A percentile compares a stretch with the other conserved stretches of the same genome.
Evolutionary conservation across 164 flowering plant genomes (phyloP).

Genomic region (Tetrastigma voinierianum): DNA sequence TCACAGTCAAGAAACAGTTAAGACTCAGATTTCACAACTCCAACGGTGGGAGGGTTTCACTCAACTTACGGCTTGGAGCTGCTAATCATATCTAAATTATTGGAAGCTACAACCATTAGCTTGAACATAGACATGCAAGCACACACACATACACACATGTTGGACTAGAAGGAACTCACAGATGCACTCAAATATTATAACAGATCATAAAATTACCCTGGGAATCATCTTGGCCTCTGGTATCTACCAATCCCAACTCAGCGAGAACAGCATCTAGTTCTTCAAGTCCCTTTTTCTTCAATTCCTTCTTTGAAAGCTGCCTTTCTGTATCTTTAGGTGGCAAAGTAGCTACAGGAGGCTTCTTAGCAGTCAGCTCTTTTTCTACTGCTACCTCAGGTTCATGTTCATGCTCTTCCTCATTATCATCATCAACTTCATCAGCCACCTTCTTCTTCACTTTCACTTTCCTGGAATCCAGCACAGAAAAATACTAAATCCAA

Average conservation of each 20-base stretch:
- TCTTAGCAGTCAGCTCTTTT: constrained; percentile 43
- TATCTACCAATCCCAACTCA: constrained; percentile 58
- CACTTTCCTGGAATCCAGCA: constrained; percentile 53
- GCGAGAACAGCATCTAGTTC: constrained; percentile 89
- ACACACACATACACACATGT: background rate
- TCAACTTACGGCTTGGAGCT: too few relatives aligned
- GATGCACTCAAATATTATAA: background rate
- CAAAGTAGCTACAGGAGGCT: constrained; percentile 38
- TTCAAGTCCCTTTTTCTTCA: constrained; percentile 85
- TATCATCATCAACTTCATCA: constrained; percentile 60
- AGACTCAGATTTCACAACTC: too few relatives aligned
- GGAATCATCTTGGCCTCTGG: constrained; percentile 40
- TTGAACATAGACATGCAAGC: background rate
- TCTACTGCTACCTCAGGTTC: constrained; percentile 47
- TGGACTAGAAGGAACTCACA: background rate
- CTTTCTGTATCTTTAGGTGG: constrained; percentile 70
- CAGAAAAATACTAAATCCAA: background rate
- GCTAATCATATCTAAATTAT: too few relatives aligned
- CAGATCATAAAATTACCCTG: constrained; percentile 33
- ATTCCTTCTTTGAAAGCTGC: constrained; percentile 91
- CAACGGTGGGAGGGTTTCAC: too few relatives aligned
- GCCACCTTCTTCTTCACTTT: constrained; percentile 63
- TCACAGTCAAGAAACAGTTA: too few relatives aligned
- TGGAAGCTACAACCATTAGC: too few relatives aligned
- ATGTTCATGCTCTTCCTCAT: constrained; percentile 59